These are phyloP conservation scores for Solanum gracilifrons DNA, from an alignment of 257 asterid species.

Conservation along the genomic window DNA sequence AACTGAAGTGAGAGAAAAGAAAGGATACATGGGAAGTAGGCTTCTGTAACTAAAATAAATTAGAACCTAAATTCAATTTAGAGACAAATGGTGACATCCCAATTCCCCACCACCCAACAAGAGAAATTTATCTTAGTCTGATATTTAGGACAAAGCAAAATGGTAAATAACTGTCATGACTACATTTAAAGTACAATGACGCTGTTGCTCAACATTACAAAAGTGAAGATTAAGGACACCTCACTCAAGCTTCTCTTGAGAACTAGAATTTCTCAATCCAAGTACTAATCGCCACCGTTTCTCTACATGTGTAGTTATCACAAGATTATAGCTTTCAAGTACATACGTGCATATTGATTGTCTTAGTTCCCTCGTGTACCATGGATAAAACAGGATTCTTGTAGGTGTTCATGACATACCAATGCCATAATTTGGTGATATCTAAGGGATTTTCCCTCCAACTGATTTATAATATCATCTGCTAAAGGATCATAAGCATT, in stretches of 20 bases:
- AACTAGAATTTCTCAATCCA: neutral
- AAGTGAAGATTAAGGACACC: neutral
- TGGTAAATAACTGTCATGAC: neutral
- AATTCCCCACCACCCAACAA: neutral
- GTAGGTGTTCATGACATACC: neutral
- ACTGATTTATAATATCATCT: neutral
- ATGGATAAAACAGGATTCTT: neutral
- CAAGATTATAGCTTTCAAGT: neutral
- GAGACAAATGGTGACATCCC: neutral
- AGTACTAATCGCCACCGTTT: neutral
- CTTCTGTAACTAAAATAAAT: neutral
- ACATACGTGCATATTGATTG: neutral
- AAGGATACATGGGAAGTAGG: neutral
- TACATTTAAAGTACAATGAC: neutral
- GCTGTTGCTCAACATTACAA: neutral
- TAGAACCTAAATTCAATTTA: neutral
- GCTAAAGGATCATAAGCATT: neutral
- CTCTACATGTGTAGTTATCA: neutral
- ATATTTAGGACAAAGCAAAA: neutral
- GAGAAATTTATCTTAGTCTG: neutral
- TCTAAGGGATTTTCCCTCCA: neutral
- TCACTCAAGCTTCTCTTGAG: neutral
- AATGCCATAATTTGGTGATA: neutral
- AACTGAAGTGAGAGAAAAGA: slow-evolving; percentile 10
- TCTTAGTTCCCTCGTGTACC: neutral